Percentiles rank a stretch among this genome's conserved stretches.
Conservation (phyloP, 2,329 filamentous ascomycete genomes). For the Acarospora socialis region DNA sequence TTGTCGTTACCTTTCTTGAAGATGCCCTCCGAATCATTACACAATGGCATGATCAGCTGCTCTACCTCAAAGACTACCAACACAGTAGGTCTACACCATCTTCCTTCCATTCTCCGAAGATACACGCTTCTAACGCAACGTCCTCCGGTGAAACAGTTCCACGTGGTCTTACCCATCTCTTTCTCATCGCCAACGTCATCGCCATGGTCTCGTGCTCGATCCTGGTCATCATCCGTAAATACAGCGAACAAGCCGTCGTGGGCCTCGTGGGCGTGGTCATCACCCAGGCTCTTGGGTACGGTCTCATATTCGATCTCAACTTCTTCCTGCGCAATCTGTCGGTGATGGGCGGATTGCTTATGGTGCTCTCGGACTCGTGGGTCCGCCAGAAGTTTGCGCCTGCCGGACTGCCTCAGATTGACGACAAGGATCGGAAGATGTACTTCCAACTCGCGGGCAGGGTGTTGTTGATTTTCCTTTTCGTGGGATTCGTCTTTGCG, state of each 20-base stretch:
- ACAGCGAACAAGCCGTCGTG: slow-evolving; percentile 82
- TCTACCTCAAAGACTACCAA: slow-evolving; percentile 84
- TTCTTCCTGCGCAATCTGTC: slow-evolving; percentile 99
- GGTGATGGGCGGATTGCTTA: slow-evolving; percentile 89
- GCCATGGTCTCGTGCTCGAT: slow-evolving; percentile 71
- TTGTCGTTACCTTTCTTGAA: slow-evolving; percentile 96
- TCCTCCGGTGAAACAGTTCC: slow-evolving; percentile 48
- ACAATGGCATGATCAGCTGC: slow-evolving; percentile 90
- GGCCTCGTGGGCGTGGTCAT: slow-evolving; percentile 86
- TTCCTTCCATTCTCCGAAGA: slow-evolving; percentile 6
- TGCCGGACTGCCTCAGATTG: slow-evolving; percentile 79
- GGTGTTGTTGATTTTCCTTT: slow-evolving; percentile 92
- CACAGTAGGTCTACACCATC: slow-evolving; percentile 52
- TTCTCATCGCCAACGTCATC: slow-evolving; percentile 80
- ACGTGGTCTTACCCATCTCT: slow-evolving; percentile 74
- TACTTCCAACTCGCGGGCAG: slow-evolving; percentile 97
- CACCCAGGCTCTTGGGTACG: slow-evolving; percentile 89
- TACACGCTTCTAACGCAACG: slow-evolving; percentile 1
- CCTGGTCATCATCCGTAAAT: slow-evolving; percentile 80
- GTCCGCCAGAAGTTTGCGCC: slow-evolving; percentile 95
- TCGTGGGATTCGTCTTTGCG: slow-evolving; percentile 90
- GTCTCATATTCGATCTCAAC: slow-evolving; percentile 96
- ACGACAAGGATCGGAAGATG: slow-evolving; percentile 99
- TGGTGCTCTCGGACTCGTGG: slow-evolving; percentile 97
- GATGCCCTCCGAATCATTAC: slow-evolving; percentile 92